Conservation (phyloP, 768 basidiomycete genomes). For the Naganishia randhawae region DNA sequence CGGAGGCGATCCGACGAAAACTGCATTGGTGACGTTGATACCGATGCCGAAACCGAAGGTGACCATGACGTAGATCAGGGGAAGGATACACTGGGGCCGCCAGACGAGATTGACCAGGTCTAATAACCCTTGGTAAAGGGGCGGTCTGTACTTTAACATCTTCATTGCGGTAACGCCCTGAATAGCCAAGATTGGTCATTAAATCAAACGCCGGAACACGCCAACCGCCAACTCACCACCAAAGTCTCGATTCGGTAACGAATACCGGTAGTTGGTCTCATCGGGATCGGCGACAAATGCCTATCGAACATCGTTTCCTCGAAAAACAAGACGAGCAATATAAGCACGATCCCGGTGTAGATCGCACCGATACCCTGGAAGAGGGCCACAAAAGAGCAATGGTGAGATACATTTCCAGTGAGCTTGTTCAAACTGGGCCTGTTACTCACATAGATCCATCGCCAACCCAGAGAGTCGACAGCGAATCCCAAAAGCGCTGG, state of each 20-base stretch:
- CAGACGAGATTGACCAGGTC: constrained; percentile 59
- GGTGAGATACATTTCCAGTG: background rate
- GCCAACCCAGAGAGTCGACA: constrained; percentile 9
- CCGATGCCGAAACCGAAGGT: constrained; percentile 66
- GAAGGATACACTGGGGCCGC: constrained; percentile 61
- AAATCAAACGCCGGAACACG: background rate
- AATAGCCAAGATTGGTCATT: background rate
- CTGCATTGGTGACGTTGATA: constrained; percentile 62
- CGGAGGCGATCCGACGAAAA: constrained; percentile 61
- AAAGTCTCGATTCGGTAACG: constrained; percentile 61
- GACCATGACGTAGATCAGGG: constrained; percentile 58
- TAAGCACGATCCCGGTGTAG: constrained; percentile 59
- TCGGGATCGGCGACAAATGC: constrained; percentile 57
- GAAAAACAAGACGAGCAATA: constrained; percentile 61
- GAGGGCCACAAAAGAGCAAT: background rate
- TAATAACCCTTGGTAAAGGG: constrained; percentile 38
- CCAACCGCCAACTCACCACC: constrained; percentile 36
- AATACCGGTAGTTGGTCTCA: constrained; percentile 52
- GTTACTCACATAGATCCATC: constrained; percentile 22
- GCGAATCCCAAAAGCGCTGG: constrained; percentile 17
- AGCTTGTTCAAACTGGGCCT: background rate
- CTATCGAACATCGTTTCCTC: constrained; percentile 64
- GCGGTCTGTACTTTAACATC: constrained; percentile 58
- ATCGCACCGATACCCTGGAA: constrained; percentile 59
- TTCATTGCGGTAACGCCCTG: constrained; percentile 60